phyloP scores from a whole-genome alignment of 768 basidiomycete species.

The Termitomyces sp. region DNA sequence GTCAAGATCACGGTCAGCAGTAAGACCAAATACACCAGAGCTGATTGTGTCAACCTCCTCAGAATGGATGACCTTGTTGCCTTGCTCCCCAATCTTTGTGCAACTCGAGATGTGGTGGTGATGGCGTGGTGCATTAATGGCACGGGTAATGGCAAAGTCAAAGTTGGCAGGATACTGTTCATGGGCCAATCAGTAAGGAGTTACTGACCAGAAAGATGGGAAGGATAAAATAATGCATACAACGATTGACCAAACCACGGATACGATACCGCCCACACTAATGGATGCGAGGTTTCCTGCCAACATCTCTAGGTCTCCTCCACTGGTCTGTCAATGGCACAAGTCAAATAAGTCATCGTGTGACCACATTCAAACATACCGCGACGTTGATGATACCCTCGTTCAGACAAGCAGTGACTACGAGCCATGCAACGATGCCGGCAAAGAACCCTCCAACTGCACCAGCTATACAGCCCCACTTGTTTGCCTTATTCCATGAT shows the following conservation, averaged over 20 bases:
- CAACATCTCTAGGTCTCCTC: constrained; percentile 66
- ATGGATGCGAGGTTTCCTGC: constrained; percentile 88
- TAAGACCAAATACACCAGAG: constrained; percentile 25
- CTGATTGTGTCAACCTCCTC: constrained; percentile 20
- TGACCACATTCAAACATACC: constrained; percentile 26
- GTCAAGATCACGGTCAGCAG: constrained; percentile 54
- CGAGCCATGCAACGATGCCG: constrained; percentile 82
- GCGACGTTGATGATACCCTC: constrained; percentile 63
- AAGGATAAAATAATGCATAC: constrained; percentile 28
- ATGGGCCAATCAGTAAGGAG: constrained; percentile 28
- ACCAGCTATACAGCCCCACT: constrained; percentile 76
- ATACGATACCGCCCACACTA: constrained; percentile 72
- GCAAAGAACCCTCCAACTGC: constrained; percentile 61
- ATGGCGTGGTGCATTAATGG: constrained; percentile 49
- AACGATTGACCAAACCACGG: constrained; percentile 56
- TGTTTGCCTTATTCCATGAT: constrained; percentile 83
- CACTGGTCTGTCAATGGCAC: constrained; percentile 30
- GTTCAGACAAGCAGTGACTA: constrained; percentile 69
- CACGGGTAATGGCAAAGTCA: constrained; percentile 73
- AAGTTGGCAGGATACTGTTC: constrained; percentile 54
- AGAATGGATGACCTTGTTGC: constrained; percentile 28
- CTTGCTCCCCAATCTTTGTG: constrained; percentile 22
- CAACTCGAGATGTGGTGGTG: background rate
- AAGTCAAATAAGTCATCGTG: background rate
- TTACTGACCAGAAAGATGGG: background rate